Evolutionary conservation across 2,329 filamentous ascomycete species (phyloP).

Genomic region (Phaeosphaeria sp.): DNA sequence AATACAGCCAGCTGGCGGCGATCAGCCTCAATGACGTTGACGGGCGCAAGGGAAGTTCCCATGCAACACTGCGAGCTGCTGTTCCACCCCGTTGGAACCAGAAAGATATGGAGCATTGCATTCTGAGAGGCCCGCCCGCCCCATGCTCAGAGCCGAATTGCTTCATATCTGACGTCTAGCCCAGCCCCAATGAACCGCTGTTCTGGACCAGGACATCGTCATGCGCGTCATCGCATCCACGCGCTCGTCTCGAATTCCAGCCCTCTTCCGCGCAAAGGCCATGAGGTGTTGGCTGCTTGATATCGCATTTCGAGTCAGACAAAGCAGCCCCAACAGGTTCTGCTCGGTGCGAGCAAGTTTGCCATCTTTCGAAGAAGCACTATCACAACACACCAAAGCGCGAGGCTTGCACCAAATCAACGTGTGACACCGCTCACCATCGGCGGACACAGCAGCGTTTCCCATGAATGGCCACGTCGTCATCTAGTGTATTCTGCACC

Average conservation of each 20-base stretch:
- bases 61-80: slow-evolving; percentile 1
- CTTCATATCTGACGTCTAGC: slow-evolving; percentile 7
- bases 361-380: background rate
- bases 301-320: background rate
- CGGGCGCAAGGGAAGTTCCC: slow-evolving; percentile 15
- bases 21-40: slow-evolving; percentile 25
- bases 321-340: background rate
- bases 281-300: background rate
- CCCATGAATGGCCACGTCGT: slow-evolving; percentile 10
- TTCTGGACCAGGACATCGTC: background rate
- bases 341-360: slow-evolving; percentile 1
- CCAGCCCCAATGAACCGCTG: background rate
- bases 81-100: slow-evolving; percentile 20
- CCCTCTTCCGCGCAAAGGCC: background rate
- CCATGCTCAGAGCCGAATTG: background rate
- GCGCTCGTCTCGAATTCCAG: background rate
- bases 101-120: background rate
- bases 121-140: background rate
- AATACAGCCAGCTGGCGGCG: background rate
- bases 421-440: slow-evolving; percentile 8
- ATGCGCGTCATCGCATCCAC: slow-evolving; percentile 2
- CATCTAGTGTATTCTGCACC: slow-evolving; percentile 17
- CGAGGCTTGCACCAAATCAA: background rate
- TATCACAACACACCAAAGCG: background rate
- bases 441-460: background rate